Evolutionary conservation across 805 yeast species (phyloP), one percentile per base, ranked within the genome.

Genomic region (Lachancea dasiensis): DNA sequence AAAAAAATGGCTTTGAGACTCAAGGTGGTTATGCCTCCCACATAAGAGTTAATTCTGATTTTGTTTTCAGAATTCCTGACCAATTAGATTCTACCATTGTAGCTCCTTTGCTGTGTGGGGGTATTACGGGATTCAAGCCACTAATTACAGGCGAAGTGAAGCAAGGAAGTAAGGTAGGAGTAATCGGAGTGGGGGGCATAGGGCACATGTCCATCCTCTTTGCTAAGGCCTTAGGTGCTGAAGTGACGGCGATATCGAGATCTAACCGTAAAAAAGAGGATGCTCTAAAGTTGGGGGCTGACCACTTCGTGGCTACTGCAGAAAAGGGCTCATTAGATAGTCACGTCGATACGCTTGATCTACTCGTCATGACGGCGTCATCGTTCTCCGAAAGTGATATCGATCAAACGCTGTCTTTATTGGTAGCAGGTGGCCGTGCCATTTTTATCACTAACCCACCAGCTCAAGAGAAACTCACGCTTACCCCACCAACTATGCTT

Each of bases 401-500:
- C 38, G 63, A 66, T 42, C 51, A 64, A 16, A 74, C 74, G 54
- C 53, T 79, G 41, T 52, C 57, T 20, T 54, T 69, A 19, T 66
- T 84, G 56, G 75, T 68, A 52, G 75, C 79, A 26, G 72, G 72
- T 51, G 79, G 80, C 38, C 64, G 66, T 33, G 71, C 78, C 54
- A 68, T 78, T 38, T 66, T 79, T 27, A 86, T 78, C 41, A 89
- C 89, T 40, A 67, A 79, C 51, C 86, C 90, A 36, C 70, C 65
- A 30, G 67, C 70, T 37, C 57, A 47, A 27, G 65, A 59, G 44
- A 46, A 49, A 26, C 52, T 63, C 32, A 47, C 48, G 20, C 68
- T 75, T 31, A 58, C 67, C 28, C 80, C 83, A 40, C 17, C 22
- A 9, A 29, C 32, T 20, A 29, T 30, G 33, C 36, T 40, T 3